phyloP scores from a whole-genome alignment of 148 eudicot genomes.

The Heliamphora exappendiculata region DNA sequence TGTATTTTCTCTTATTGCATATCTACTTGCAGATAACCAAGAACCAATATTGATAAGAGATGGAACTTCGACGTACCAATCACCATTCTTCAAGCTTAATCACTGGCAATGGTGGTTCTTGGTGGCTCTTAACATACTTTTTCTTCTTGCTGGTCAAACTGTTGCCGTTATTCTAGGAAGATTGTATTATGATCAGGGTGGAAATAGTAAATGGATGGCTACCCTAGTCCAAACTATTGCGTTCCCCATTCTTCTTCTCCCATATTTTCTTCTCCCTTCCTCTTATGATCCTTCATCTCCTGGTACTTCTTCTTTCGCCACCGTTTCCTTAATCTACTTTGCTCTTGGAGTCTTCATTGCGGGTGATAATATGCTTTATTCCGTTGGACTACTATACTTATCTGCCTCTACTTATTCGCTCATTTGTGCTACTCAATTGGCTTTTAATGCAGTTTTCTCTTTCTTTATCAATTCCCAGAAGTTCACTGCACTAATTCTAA shows the following conservation, averaged over 20 bases:
- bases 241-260: conserved; percentile 67
- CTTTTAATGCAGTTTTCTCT: conserved; percentile 66
- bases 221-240: conserved; percentile 82
- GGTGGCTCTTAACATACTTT: conserved; percentile 48
- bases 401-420: conserved; percentile 90
- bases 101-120: conserved; percentile 73
- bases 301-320: conserved; percentile 18
- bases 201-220: conserved; percentile 75
- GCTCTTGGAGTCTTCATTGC: conserved; percentile 57
- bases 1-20: not conserved
- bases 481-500: conserved; percentile 56
- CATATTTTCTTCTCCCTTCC: conserved; percentile 45
- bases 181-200: conserved; percentile 80
- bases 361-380: conserved; percentile 65
- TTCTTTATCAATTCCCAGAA: conserved; percentile 77
- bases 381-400: conserved; percentile 65
- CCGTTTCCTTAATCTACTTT: conserved; percentile 37
- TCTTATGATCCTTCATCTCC: conserved; percentile 25
- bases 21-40: conserved; percentile 33
- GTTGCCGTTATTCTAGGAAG: conserved; percentile 80
- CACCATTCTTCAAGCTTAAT: conserved; percentile 35
- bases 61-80: conserved; percentile 17
- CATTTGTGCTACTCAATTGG: conserved; percentile 80
- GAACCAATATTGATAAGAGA: conserved; percentile 31
- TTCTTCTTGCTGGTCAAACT: conserved; percentile 69